Conservation (phyloP, 148 eudicot genomes). For the Agrostemma githago region DNA sequence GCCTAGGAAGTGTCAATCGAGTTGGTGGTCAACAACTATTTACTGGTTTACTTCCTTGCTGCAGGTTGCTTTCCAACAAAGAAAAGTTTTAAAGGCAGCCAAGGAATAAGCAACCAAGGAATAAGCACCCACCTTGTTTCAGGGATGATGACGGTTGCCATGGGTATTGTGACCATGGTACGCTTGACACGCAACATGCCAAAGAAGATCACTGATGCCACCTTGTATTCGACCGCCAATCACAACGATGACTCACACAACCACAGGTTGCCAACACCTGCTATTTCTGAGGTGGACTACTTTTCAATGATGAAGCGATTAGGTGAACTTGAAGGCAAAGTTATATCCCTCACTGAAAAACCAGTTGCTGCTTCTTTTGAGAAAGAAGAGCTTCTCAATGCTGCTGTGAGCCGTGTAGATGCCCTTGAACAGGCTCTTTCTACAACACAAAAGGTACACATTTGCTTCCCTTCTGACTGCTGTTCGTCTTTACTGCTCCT, state of each 20-base stretch:
- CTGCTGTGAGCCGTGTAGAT: slow-evolving; percentile 59
- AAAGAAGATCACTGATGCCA: slow-evolving; percentile 60
- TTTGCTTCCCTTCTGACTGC: neutral
- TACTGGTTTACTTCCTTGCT: neutral
- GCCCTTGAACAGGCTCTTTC: slow-evolving; percentile 74
- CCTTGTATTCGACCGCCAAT: slow-evolving; percentile 48
- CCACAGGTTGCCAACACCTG: slow-evolving; percentile 34
- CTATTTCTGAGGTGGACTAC: slow-evolving; percentile 52
- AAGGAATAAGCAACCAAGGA: slow-evolving; percentile 32
- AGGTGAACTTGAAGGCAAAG: slow-evolving; percentile 80
- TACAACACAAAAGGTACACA: slow-evolving; percentile 58
- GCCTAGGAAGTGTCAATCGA: neutral
- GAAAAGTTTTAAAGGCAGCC: slow-evolving; percentile 32
- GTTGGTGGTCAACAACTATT: neutral
- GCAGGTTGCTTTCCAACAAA: slow-evolving; percentile 33
- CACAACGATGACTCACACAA: slow-evolving; percentile 42
- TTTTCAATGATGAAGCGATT: slow-evolving; percentile 72
- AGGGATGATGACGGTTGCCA: slow-evolving; percentile 62
- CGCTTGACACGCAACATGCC: slow-evolving; percentile 75
- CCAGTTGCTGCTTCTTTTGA: slow-evolving; percentile 61
- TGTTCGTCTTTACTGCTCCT: neutral
- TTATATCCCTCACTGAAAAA: slow-evolving; percentile 46
- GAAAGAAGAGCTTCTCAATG: slow-evolving; percentile 77
- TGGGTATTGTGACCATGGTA: slow-evolving; percentile 77
- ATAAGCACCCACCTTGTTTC: slow-evolving; percentile 46